Evolutionary conservation across 2,329 filamentous ascomycete species (phyloP).

Genomic region (Pseudocercospora vitis): DNA sequence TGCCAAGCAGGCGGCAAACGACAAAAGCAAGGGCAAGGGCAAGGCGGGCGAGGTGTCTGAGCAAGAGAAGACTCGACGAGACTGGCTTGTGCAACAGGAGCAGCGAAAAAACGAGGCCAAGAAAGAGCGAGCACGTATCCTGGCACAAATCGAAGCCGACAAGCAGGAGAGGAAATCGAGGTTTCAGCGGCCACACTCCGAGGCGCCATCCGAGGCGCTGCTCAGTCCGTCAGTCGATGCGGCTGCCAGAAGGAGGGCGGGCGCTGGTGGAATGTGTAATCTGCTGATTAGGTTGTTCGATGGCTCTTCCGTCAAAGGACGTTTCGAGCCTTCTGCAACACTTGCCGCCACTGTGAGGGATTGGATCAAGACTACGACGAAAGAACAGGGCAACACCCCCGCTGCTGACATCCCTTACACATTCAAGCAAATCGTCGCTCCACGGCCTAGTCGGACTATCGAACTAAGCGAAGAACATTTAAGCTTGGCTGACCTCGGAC

Average conservation of each 20-base stretch:
- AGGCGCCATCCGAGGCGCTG: conserved; percentile 13
- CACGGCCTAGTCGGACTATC: conserved; percentile 72
- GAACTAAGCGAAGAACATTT: conserved; percentile 72
- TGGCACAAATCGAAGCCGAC: conserved; percentile 75
- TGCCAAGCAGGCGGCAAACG: conserved; percentile 30
- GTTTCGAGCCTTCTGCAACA: conserved; percentile 62
- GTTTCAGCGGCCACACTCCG: conserved; percentile 45
- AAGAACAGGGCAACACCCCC: conserved; percentile 41
- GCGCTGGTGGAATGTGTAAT: conserved; percentile 30
- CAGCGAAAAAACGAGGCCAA: conserved; percentile 64
- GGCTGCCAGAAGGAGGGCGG: conserved; percentile 21
- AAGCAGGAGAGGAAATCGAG: conserved; percentile 64
- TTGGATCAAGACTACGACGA: conserved; percentile 68
- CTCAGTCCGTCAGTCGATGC: conserved; percentile 22
- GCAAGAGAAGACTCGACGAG: conserved; percentile 36
- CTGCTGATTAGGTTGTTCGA: conserved; percentile 83
- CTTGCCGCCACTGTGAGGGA: conserved; percentile 66
- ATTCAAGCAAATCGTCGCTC: conserved; percentile 81
- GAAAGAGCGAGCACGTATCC: conserved; percentile 68
- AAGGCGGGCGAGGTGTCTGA: conserved; percentile 41
- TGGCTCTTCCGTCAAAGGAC: conserved; percentile 72
- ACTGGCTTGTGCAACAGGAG: conserved; percentile 49
- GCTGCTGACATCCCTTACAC: conserved; percentile 61
- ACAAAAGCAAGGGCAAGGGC: conserved; percentile 27
- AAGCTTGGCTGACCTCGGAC: conserved; percentile 66